phyloP scores from a whole-genome alignment of 805 yeast species.

The Nakazawaea ishiwadae region DNA sequence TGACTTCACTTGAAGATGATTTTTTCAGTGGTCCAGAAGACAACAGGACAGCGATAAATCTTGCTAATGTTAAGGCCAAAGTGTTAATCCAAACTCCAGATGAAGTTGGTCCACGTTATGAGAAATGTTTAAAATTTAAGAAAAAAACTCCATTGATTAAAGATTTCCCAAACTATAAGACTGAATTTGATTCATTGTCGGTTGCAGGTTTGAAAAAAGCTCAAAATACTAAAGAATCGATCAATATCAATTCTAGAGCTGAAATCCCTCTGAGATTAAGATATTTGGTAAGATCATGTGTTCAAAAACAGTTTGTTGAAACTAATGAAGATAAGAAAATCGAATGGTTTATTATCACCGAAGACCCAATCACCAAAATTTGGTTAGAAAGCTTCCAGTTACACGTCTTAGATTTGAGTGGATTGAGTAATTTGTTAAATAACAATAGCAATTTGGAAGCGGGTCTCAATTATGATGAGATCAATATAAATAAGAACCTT shows the following conservation, averaged over 20 bases:
- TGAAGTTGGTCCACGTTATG: constrained; percentile 49
- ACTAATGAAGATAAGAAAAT: constrained; percentile 22
- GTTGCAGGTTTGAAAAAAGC: constrained; percentile 15
- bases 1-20: constrained; percentile 16
- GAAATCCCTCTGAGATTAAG: constrained; percentile 50
- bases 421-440: constrained; percentile 39
- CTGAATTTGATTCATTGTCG: constrained; percentile 27
- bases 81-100: constrained; percentile 27
- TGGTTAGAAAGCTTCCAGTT: constrained; percentile 56
- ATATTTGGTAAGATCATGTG: constrained; percentile 52
- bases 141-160: constrained; percentile 38
- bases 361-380: constrained; percentile 46
- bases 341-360: constrained; percentile 61
- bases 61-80: constrained; percentile 9
- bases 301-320: constrained; percentile 46
- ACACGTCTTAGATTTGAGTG: constrained; percentile 44
- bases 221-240: constrained; percentile 8
- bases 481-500: too few relatives aligned
- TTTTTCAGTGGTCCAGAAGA: too few relatives aligned
- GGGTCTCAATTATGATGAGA: too few relatives aligned
- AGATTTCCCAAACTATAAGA: constrained; percentile 45
- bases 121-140: constrained; percentile 39
- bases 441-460: too few relatives aligned
- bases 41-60: constrained; percentile 3
- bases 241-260: constrained; percentile 24